Conservation (phyloP, 176 grass and related monocot genomes). For the Pontederia crassipes region DNA sequence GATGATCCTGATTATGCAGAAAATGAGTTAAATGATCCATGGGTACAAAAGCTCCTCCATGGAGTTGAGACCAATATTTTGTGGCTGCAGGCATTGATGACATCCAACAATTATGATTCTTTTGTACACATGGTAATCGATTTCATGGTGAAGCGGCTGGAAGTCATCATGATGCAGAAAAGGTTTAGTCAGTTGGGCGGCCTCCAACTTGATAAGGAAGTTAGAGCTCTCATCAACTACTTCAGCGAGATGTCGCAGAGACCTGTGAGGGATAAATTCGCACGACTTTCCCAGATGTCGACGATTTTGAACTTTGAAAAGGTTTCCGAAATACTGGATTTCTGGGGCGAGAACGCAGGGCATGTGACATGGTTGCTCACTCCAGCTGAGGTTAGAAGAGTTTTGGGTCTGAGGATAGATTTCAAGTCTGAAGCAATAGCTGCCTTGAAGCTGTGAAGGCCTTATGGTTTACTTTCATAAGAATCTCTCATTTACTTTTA, state of each 20-base stretch:
- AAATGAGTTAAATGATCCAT: conserved; percentile 86
- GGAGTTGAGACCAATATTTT: conserved; percentile 53
- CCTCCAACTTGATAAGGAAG: conserved; percentile 80
- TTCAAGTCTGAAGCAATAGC: conserved; percentile 90
- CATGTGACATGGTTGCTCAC: conserved; percentile 93
- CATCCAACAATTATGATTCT: conserved; percentile 77
- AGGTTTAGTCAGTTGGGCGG: conserved; percentile 90
- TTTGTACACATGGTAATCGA: conserved; percentile 75
- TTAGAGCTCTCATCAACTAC: conserved; percentile 80
- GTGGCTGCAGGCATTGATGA: conserved; percentile 83
- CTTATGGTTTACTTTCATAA: too few relatives aligned
- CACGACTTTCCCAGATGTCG: conserved; percentile 79
- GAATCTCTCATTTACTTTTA: too few relatives aligned
- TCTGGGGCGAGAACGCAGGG: conserved; percentile 94
- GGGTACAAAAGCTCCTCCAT: conserved; percentile 87
- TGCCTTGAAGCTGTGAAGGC: conserved; percentile 63
- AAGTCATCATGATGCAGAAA: conserved; percentile 99
- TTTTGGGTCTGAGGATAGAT: conserved; percentile 72
- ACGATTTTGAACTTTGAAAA: conserved; percentile 91
- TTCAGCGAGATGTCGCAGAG: conserved; percentile 87
- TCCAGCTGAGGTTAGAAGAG: conserved; percentile 75
- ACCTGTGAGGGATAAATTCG: conserved; percentile 86
- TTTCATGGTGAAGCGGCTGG: conserved; percentile 88
- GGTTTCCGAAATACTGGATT: conserved; percentile 90
- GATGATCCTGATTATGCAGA: conserved; percentile 75